Evolutionary conservation across 768 basidiomycete genomes (phyloP).

Genomic region (Termitomyces sp.): DNA sequence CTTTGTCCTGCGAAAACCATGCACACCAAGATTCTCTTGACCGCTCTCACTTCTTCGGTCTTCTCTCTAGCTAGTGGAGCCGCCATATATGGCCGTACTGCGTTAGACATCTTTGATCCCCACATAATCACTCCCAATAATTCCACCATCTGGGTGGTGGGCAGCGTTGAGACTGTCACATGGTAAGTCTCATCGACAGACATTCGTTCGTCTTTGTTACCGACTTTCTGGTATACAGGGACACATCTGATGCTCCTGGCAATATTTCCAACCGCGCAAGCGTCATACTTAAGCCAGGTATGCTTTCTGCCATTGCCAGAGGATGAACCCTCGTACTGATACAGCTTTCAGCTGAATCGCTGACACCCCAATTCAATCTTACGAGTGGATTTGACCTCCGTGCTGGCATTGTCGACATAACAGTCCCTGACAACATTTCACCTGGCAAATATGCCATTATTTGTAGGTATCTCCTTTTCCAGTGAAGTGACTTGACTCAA

Average conservation of each 20-base stretch:
- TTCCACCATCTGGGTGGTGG: slow-evolving; percentile 20
- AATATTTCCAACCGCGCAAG: slow-evolving; percentile 32
- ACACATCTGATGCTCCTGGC: slow-evolving; percentile 29
- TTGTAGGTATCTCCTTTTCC: background rate
- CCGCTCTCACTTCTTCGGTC: slow-evolving; percentile 18
- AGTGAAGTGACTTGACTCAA: background rate
- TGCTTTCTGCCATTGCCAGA: background rate
- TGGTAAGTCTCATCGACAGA: slow-evolving; percentile 19
- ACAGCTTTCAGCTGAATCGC: background rate
- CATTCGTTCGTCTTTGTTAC: background rate
- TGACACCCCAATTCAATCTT: slow-evolving; percentile 8
- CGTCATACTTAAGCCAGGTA: slow-evolving; percentile 25
- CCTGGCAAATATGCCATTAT: background rate
- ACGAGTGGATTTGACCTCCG: slow-evolving; percentile 29
- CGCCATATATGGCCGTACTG: slow-evolving; percentile 12
- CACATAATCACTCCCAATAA: slow-evolving; percentile 20
- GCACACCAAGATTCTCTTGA: slow-evolving; percentile 13
- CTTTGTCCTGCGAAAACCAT: background rate
- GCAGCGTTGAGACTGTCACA: slow-evolving; percentile 17
- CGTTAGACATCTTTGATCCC: slow-evolving; percentile 23
- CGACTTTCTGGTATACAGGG: slow-evolving; percentile 20
- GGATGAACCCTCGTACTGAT: background rate
- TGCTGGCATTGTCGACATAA: slow-evolving; percentile 26
- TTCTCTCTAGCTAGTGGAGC: slow-evolving; percentile 13
- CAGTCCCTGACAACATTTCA: slow-evolving; percentile 17